Evolutionary conservation across 352 stramenopile genomes (phyloP).

Genomic region (Pythium rhizo-oryzae): DNA sequence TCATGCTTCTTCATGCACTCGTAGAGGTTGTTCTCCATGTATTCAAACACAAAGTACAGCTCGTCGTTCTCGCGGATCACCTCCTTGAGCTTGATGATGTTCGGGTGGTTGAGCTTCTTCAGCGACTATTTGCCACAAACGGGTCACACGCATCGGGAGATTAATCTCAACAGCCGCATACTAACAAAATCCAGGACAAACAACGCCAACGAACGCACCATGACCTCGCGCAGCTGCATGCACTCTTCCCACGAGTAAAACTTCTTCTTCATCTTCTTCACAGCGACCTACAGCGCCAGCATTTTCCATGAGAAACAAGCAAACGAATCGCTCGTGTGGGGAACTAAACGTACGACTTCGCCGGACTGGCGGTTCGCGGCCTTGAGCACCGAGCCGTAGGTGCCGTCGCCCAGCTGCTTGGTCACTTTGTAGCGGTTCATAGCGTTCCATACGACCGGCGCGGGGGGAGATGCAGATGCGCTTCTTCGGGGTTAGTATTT

Average conservation of each 20-base stretch:
- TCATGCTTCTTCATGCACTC: conserved; percentile 96
- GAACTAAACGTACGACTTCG: conserved; percentile 81
- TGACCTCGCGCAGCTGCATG: conserved; percentile 97
- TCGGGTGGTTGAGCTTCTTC: conserved; percentile 96
- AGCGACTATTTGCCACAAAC: conserved; percentile 57
- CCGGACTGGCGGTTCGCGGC: conserved; percentile 93
- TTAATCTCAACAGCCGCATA: background rate
- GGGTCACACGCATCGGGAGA: too few species aligned
- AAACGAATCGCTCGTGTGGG: background rate
- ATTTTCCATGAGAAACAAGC: too few species aligned
- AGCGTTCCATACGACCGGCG: background rate
- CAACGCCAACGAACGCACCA: conserved; percentile 54
- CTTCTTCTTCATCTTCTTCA: conserved; percentile 99
- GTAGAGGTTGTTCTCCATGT: conserved; percentile 98
- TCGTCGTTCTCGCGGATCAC: conserved; percentile 98
- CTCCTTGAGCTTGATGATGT: conserved; percentile 98
- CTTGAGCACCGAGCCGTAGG: conserved; percentile 95
- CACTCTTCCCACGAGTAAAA: conserved; percentile 97
- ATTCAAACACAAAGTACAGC: conserved; percentile 99
- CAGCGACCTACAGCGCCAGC: conserved; percentile 68
- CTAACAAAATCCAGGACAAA: background rate
- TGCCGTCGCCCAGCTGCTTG: conserved; percentile 95
- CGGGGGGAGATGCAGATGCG: too few species aligned
- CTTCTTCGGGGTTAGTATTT: background rate
- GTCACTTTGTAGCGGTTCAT: conserved; percentile 97